Evolutionary conservation across 805 yeast genomes (phyloP).

Genomic region (Myxozyma sirexii): DNA sequence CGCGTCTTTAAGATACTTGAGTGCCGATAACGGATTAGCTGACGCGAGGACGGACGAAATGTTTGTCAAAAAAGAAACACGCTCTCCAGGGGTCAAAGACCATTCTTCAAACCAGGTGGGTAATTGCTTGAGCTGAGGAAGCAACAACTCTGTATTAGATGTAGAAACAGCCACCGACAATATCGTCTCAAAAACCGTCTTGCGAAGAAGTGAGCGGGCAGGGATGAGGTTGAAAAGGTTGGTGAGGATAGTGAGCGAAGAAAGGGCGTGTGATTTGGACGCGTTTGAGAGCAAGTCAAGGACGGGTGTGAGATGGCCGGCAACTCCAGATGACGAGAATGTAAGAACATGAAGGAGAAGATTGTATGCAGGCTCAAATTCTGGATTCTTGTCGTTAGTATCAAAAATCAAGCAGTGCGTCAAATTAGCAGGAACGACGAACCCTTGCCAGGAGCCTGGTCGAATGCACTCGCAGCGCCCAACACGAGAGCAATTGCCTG

Average conservation of each 20-base stretch:
- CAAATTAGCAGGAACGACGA: background rate
- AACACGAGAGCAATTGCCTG: conserved; percentile 23
- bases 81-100: conserved; percentile 38
- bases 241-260: conserved; percentile 39
- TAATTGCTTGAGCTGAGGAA: conserved; percentile 45
- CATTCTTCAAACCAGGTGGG: conserved; percentile 46
- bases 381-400: conserved; percentile 25
- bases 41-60: conserved; percentile 36
- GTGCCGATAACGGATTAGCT: conserved; percentile 4
- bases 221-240: conserved; percentile 47
- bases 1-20: conserved; percentile 38
- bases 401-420: background rate
- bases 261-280: conserved; percentile 11
- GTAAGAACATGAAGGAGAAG: conserved; percentile 44
- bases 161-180: conserved; percentile 43
- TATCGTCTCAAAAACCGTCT: conserved; percentile 42
- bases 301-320: conserved; percentile 39
- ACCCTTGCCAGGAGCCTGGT: conserved; percentile 28
- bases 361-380: conserved; percentile 47
- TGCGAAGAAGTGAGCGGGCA: conserved; percentile 38
- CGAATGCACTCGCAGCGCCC: conserved; percentile 20
- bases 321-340: conserved; percentile 41
- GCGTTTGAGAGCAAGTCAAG: conserved; percentile 37
- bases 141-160: conserved; percentile 42
- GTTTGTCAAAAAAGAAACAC: conserved; percentile 37